These are phyloP conservation scores for Melastoma candidum DNA, from an alignment of 441 rosid species.

Conservation along the genomic window DNA sequence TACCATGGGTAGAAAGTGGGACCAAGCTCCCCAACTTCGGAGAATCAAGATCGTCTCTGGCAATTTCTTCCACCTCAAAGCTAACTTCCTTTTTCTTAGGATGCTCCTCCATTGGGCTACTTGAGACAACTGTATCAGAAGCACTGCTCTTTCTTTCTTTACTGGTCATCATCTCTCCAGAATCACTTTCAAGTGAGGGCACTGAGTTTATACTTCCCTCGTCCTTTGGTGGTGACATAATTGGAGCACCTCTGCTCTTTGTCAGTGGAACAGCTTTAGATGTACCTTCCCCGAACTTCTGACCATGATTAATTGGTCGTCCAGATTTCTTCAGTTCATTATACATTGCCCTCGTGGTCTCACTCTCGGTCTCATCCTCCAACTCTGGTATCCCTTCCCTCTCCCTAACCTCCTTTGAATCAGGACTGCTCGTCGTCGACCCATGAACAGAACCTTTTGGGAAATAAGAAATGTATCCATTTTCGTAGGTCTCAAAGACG, in stretches of 20 bases:
- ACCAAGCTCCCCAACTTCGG: conserved; percentile 52
- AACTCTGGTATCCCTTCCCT: conserved; percentile 93
- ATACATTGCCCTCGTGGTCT: conserved; percentile 28
- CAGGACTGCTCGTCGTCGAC: conserved; percentile 73
- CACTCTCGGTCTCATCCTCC: conserved; percentile 82
- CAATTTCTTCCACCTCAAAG: conserved; percentile 64
- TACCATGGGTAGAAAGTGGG: conserved; percentile 55
- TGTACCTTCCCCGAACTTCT: conserved; percentile 56
- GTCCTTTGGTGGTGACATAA: conserved; percentile 17
- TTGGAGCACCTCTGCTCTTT: conserved; percentile 4
- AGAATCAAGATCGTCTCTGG: conserved; percentile 46
- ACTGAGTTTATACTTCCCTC: conserved; percentile 23
- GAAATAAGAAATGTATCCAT: conserved; percentile 25
- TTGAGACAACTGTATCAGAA: conserved; percentile 35
- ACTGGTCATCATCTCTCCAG: conserved; percentile 25
- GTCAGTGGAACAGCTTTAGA: conserved; percentile 31
- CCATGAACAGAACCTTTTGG: conserved; percentile 30
- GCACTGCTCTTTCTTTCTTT: conserved; percentile 32
- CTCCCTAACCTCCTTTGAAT: conserved; percentile 85
- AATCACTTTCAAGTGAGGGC: conserved; percentile 29
- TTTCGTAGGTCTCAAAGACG: conserved; percentile 55
- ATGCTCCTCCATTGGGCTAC: conserved; percentile 40
- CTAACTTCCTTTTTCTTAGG: conserved; percentile 59
- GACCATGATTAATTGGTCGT: conserved; percentile 15
- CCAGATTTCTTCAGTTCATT: conserved; percentile 30